Evolutionary conservation across 257 asterid species (phyloP).

Genomic region (Thymus quinquecostatus): DNA sequence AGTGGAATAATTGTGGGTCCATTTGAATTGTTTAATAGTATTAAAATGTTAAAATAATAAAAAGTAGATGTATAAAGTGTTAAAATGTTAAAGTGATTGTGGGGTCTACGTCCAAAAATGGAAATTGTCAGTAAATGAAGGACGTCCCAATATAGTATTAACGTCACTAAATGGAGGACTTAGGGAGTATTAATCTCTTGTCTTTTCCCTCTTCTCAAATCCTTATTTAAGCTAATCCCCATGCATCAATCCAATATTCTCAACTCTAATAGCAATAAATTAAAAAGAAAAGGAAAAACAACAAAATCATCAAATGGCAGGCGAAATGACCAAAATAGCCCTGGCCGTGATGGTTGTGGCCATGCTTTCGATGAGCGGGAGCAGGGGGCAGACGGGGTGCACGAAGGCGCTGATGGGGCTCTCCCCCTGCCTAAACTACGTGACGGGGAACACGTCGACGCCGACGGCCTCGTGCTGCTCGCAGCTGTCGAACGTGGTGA

Average conservation of each 20-base stretch:
- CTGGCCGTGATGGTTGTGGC: conserved; percentile 25
- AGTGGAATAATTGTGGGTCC: too few species aligned
- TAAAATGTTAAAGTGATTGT: too few species aligned
- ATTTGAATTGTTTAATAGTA: too few species aligned
- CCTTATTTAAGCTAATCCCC: conserved; percentile 31
- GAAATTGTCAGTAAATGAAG: too few species aligned
- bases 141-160: too few species aligned
- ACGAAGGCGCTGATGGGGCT: conserved; percentile 43
- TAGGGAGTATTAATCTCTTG: background rate
- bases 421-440: conserved; percentile 61
- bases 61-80: too few species aligned
- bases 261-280: too few species aligned
- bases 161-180: too few species aligned
- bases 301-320: conserved; percentile 36
- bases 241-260: background rate
- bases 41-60: too few species aligned
- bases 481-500: conserved; percentile 45
- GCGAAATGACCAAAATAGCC: conserved; percentile 28
- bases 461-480: conserved; percentile 62
- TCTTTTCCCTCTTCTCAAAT: background rate
- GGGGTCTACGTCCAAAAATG: too few species aligned
- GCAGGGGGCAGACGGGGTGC: conserved; percentile 51
- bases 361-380: conserved; percentile 25
- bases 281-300: background rate
- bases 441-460: conserved; percentile 50